Base-by-base conservation (phyloP, 139 green algal species). In the Chlamydomonas incerta region DNA sequence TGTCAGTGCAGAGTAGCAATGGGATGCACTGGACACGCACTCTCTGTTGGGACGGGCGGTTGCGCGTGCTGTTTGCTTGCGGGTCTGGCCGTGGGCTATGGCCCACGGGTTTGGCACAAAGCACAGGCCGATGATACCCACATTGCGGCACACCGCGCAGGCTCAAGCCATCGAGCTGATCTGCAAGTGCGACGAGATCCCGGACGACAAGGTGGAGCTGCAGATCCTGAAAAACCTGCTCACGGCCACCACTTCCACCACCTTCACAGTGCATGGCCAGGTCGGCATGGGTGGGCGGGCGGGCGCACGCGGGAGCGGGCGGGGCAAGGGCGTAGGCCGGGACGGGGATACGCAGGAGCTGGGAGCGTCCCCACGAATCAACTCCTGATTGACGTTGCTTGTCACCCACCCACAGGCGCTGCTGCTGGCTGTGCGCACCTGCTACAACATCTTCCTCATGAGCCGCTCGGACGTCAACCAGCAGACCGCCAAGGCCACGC, bases 371-470 rank as follows among this genome's bases (percentile, higher is more conserved):
- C 52, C 15, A 11, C 52, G 13, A 15, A 58, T 58, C 52, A 58
- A 23, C 52, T 58, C 52, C 13, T 58, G 15, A 58, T 23, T 23
- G 26, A 20, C 86, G 17, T 88, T 83, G 3, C 83, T 98, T 28
- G 85, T 87, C 46, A 65, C 95, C 50, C 93, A 95, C 88, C 88
- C 90, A 28, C 92, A 95, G 89, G 93, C 91, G 37, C 92, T 98
- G 85, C 91, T 98, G 80, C 90, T 97, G 87, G 93, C 94, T 14
- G 94, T 99, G 77, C 92, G 96, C 37, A 97, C 96, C 24, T 98
- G 93, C 90, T 99, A 99, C 94, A 99, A 99, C 90, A 97, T 99
- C 80, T 98, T 96, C 93, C 86, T 99, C 46, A 95, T 95, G 91
- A 94, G 88, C 58, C 91, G 95, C 71, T 93, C 74, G 18, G 93